A percentile compares a stretch with the other conserved stretches of the same genome.
These are phyloP conservation scores for Nevesoporus exiguus DNA, from an alignment of 768 basidiomycete species.

Conservation along the genomic window DNA sequence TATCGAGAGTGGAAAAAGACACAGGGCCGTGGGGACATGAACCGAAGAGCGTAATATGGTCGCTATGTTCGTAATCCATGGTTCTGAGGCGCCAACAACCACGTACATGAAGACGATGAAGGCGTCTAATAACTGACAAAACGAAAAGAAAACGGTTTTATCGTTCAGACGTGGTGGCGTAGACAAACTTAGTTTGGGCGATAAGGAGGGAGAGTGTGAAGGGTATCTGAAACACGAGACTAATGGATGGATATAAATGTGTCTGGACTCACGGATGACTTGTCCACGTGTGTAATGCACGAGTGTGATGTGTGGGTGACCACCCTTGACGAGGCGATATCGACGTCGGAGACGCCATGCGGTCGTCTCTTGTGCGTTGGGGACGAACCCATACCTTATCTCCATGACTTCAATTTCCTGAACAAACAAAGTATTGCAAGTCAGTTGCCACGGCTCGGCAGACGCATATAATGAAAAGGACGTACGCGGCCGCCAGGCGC, in stretches of 20 bases:
- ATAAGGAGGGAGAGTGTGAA: slow-evolving; percentile 12
- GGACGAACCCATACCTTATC: slow-evolving; percentile 74
- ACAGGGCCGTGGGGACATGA: neutral
- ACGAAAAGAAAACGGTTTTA: neutral
- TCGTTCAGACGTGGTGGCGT: neutral
- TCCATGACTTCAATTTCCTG: slow-evolving; percentile 80
- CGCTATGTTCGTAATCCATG: neutral
- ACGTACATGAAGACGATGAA: neutral
- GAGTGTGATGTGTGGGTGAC: slow-evolving; percentile 68
- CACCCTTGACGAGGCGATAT: slow-evolving; percentile 70
- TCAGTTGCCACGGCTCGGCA: neutral
- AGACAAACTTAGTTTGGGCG: neutral
- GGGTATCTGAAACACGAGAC: slow-evolving; percentile 20
- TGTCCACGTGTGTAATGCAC: slow-evolving; percentile 75
- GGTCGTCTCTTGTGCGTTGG: slow-evolving; percentile 52
- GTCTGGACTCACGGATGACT: slow-evolving; percentile 49
- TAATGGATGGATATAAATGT: neutral
- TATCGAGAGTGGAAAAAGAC: slow-evolving; percentile 10
- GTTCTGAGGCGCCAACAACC: neutral
- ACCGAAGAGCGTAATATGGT: neutral
- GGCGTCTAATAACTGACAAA: neutral
- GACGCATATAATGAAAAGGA: slow-evolving; percentile 4
- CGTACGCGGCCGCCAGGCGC: slow-evolving; percentile 59
- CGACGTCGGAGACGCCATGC: slow-evolving; percentile 71
- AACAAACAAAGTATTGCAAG: neutral